Evolutionary conservation across 2,329 filamentous ascomycete species (phyloP).

Genomic region (Sporothrix euskadiensis): DNA sequence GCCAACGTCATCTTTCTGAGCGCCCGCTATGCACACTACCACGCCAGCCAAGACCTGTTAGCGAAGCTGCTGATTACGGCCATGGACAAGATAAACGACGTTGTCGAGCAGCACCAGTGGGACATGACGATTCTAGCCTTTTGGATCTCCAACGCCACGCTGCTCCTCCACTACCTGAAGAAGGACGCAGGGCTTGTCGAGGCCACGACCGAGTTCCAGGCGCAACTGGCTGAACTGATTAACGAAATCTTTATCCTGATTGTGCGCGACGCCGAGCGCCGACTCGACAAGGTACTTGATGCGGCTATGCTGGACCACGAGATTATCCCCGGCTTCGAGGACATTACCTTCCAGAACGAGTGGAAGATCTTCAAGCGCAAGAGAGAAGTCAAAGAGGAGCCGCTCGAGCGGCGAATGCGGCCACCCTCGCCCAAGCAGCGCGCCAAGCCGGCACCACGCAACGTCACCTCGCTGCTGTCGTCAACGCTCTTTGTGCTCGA

Average conservation of each 20-base stretch:
- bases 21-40: constrained; percentile 94
- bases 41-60: constrained; percentile 82
- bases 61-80: constrained; percentile 78
- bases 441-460: constrained; percentile 88
- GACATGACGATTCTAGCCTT: constrained; percentile 99
- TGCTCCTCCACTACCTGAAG: constrained; percentile 94
- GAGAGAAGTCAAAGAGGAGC: constrained; percentile 84
- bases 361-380: constrained; percentile 97
- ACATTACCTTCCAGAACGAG: constrained; percentile 95
- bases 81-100: constrained; percentile 94
- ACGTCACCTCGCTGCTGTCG: constrained; percentile 91
- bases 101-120: constrained; percentile 96
- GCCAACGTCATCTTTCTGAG: constrained; percentile 97
- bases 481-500: constrained; percentile 97
- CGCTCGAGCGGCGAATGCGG: constrained; percentile 83
- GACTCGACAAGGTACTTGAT: constrained; percentile 94
- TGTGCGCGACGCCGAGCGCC: constrained; percentile 89
- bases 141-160: constrained; percentile 96
- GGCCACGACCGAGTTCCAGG: constrained; percentile 84
- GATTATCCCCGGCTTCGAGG: constrained; percentile 95
- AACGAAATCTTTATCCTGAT: constrained; percentile 99
- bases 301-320: constrained; percentile 95
- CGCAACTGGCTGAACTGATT: constrained; percentile 88
- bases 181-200: constrained; percentile 83
- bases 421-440: constrained; percentile 91